Evolutionary conservation across 2,329 filamentous ascomycete species (phyloP), one percentile per base, ranked within the genome.

Genomic region (Scolecobasidium constrictum): DNA sequence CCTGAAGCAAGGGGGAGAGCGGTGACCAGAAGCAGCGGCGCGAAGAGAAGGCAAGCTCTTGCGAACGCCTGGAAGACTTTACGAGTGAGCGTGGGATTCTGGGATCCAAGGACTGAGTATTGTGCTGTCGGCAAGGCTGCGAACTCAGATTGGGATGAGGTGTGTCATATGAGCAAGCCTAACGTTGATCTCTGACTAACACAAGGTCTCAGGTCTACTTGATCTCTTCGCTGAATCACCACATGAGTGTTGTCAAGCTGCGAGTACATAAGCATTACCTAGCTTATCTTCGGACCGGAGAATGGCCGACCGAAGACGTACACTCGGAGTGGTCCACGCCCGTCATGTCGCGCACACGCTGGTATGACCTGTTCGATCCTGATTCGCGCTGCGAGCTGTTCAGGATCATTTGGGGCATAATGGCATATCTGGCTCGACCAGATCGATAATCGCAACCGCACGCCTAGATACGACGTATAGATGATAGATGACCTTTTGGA

Each of bases 161-260:
- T 77, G 63, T 52, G 69, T 48, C 37, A 34, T 9, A 22, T n/a
- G n/a, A n/a, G n/a, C n/a, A n/a, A n/a, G n/a, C n/a, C n/a, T n/a
- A n/a, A n/a, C n/a, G n/a, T 17, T 41, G n/a, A n/a, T 26, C n/a
- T 7, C 28, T 37, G 5, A 20, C 35, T 28, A 26, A 28, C 21
- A 39, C 13, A 17, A 31, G 36, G 11, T 18, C 17, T 48, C 9
- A 43, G 40, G 26, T 79, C 40, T 78, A 74, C 57, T 69, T 78
- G 65, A 52, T 79, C 38, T 78, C 75, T 11, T 73, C 73, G 18
- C 62, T 79, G 48, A 78, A 78, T 54, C 75, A 78, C 56, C 77
- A 81, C 50, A 64, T 79, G 47, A 68, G 71, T 44, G 68, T 81
- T 38, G 54, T 80, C 41, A 74, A 73, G 49, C 61, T 80, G 38